Conservation (phyloP, 1,139 yeast genomes). For the Eremothecium sinecaudum region DNA sequence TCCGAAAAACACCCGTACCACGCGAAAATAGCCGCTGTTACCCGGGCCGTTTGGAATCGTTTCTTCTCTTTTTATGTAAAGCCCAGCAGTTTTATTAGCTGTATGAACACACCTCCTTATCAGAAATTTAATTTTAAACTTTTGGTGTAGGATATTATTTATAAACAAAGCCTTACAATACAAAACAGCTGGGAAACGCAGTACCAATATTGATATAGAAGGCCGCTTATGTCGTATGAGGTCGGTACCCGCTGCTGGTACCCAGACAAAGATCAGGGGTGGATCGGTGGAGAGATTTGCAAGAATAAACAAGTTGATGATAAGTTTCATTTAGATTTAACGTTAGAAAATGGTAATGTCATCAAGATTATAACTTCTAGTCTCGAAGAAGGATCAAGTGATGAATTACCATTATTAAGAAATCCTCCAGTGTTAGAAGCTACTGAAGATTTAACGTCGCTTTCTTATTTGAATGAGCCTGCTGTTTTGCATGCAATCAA, state of each 20-base stretch:
- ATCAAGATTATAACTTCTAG: slow-evolving; percentile 48
- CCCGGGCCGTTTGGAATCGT: no score
- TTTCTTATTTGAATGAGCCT: slow-evolving; percentile 91
- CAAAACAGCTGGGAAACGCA: no score
- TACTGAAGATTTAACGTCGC: slow-evolving; percentile 85
- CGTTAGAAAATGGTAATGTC: slow-evolving; percentile 51
- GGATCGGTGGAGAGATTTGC: slow-evolving; percentile 81
- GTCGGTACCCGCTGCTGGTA: slow-evolving; percentile 75
- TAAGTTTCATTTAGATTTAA: slow-evolving; percentile 50
- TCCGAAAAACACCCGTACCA: no score
- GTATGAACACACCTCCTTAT: no score
- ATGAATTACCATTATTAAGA: slow-evolving; percentile 61
- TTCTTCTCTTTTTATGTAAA: no score
- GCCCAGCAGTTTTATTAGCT: no score
- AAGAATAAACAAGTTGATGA: slow-evolving; percentile 43
- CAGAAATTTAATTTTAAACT: no score
- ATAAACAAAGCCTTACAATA: no score
- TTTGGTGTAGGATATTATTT: no score
- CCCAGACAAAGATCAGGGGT: slow-evolving; percentile 78
- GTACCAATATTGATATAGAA: no score
- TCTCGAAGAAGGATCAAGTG: slow-evolving; percentile 28
- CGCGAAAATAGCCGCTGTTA: no score
- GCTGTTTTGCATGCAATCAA: slow-evolving; percentile 91
- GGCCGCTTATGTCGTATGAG: slow-evolving; percentile 31
- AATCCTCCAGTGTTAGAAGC: slow-evolving; percentile 92